Percentiles rank a stretch among this genome's conserved stretches.
Evolutionary conservation across 2,329 filamentous ascomycete species (phyloP).

Genomic region (Aspergillus spinulosporus): DNA sequence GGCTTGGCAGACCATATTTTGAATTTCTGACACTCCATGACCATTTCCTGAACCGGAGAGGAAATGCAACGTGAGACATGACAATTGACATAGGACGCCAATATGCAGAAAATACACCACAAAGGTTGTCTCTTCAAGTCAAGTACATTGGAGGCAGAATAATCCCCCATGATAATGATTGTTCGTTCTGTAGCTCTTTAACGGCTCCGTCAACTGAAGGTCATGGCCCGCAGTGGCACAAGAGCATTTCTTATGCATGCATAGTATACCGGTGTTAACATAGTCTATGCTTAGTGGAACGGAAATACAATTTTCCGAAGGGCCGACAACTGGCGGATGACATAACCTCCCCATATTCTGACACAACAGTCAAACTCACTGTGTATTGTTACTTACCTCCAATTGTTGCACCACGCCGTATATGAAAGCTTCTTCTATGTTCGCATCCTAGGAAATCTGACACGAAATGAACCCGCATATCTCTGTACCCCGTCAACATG

Average conservation of each 20-base stretch:
- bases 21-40: too few species aligned
- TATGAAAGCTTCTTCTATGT: conserved; percentile 12
- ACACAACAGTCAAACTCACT: not conserved
- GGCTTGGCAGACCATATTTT: too few species aligned
- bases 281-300: not conserved
- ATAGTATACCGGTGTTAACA: not conserved
- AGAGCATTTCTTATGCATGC: not conserved
- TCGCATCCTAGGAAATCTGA: conserved; percentile 7
- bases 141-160: not conserved
- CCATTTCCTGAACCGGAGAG: too few species aligned
- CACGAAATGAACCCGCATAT: conserved; percentile 60
- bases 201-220: not conserved
- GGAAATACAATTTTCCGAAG: conserved; percentile 14
- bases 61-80: not conserved
- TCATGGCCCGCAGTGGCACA: not conserved
- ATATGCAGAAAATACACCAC: not conserved
- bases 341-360: conserved; percentile 11
- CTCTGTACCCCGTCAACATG: conserved; percentile 59
- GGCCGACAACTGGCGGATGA: conserved; percentile 11
- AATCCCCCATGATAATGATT: not conserved
- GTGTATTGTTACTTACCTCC: not conserved
- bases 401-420: not conserved
- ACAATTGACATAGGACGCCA: not conserved
- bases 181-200: not conserved
- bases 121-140: not conserved